A percentile compares a stretch with the other conserved stretches of the same genome.
Conservation (phyloP, 495 filamentous ascomycete species). For the Penicillium dipodomyicola region DNA sequence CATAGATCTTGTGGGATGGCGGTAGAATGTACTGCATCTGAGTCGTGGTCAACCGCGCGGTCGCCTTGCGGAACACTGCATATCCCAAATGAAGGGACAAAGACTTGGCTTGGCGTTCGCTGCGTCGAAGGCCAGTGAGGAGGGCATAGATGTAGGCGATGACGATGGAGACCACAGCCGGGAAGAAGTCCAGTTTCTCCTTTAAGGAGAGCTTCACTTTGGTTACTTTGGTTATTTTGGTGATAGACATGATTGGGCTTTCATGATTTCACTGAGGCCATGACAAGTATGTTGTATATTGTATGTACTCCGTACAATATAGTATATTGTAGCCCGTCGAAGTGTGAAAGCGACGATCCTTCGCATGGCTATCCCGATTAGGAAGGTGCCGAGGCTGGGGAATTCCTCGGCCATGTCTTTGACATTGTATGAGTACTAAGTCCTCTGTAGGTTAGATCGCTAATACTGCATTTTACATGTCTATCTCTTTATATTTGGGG, state of each 20-base stretch:
- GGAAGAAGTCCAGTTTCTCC: conserved; percentile 38
- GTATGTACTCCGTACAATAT: too few relatives aligned
- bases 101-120: conserved; percentile 33
- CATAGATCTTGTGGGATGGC: conserved; percentile 50
- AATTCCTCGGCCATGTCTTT: too few relatives aligned
- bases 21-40: conserved; percentile 42
- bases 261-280: neutral
- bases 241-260: conserved; percentile 16
- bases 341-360: neutral
- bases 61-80: conserved; percentile 38
- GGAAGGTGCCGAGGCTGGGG: neutral
- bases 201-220: conserved; percentile 26
- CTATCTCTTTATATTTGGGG: too few relatives aligned
- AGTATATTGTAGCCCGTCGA: too few relatives aligned
- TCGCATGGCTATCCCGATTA: neutral
- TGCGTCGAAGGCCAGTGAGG: conserved; percentile 36
- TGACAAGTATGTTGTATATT: neutral
- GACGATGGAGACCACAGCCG: conserved; percentile 31
- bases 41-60: conserved; percentile 25
- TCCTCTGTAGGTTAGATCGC: too few relatives aligned
- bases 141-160: conserved; percentile 33
- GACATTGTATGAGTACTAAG: too few relatives aligned
- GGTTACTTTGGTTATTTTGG: conserved; percentile 4
- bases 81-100: conserved; percentile 41
- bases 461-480: too few relatives aligned